Evolutionary conservation across 495 filamentous ascomycete genomes (phyloP).

Genomic region (Hypoxylon fuscum): DNA sequence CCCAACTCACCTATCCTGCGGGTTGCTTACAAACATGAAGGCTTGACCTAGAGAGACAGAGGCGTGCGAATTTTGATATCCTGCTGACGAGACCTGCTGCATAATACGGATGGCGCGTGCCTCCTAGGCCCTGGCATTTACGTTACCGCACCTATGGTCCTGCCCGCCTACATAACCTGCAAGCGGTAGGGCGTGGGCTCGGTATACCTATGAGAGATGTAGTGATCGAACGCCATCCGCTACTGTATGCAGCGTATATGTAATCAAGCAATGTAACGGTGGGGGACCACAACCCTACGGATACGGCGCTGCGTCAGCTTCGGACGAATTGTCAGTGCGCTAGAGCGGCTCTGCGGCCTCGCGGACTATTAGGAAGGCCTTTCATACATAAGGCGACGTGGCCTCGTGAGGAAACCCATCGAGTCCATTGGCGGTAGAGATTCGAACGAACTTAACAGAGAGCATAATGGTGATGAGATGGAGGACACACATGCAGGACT

Average conservation of each 20-base stretch:
- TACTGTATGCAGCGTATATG: not conserved
- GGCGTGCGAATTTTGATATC: too few relatives aligned
- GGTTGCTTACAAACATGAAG: not conserved
- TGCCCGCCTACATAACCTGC: not conserved
- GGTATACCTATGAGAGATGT: conserved; percentile 5
- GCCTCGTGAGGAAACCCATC: conserved; percentile 15
- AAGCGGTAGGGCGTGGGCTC: not conserved
- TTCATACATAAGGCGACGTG: conserved; percentile 34
- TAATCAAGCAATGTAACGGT: conserved; percentile 19
- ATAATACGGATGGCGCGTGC: conserved; percentile 24
- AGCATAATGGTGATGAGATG: not conserved
- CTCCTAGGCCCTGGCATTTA: not conserved
- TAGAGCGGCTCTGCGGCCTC: conserved; percentile 24
- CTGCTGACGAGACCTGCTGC: conserved; percentile 29
- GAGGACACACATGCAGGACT: conserved; percentile 13
- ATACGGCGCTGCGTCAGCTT: conserved; percentile 17
- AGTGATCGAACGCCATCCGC: not conserved
- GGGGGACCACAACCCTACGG: not conserved
- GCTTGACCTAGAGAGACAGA: too few relatives aligned
- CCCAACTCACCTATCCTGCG: too few relatives aligned
- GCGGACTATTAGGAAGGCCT: conserved; percentile 1
- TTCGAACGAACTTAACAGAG: conserved; percentile 1
- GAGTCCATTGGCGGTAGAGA: not conserved
- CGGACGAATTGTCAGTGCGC: conserved; percentile 6
- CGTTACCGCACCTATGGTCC: not conserved